These are phyloP conservation scores for Asterophora parasitica DNA, from an alignment of 768 basidiomycete genomes.

Conservation along the genomic window DNA sequence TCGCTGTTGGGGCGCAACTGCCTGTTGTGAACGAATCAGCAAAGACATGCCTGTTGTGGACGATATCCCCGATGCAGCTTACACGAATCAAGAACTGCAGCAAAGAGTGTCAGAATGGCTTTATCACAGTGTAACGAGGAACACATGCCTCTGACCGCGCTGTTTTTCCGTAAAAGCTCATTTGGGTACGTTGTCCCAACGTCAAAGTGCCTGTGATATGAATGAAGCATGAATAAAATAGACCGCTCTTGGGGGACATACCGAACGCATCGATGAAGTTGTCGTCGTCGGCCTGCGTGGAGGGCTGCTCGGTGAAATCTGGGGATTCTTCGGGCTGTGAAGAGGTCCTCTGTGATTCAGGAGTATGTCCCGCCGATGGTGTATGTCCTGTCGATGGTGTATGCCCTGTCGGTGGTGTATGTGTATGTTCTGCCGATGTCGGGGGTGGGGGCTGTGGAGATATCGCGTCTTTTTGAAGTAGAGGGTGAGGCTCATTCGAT, in stretches of 20 bases:
- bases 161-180: conserved; percentile 57
- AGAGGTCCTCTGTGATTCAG: neutral
- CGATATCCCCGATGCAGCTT: conserved; percentile 12
- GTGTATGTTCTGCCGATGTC: neutral
- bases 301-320: neutral
- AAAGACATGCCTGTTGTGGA: neutral
- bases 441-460: neutral
- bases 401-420: neutral
- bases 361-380: neutral
- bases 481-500: conserved; percentile 46
- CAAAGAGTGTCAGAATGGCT: conserved; percentile 1
- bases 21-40: conserved; percentile 15
- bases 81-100: conserved; percentile 59
- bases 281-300: conserved; percentile 33
- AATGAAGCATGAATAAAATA: neutral
- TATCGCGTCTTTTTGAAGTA: conserved; percentile 26
- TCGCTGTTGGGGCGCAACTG: conserved; percentile 18
- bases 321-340: conserved; percentile 1
- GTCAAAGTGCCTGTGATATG: conserved; percentile 51
- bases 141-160: conserved; percentile 60
- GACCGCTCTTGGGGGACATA: conserved; percentile 13
- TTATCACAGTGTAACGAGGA: too few species aligned
- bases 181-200: conserved; percentile 49
- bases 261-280: conserved; percentile 45
- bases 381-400: neutral